Base-by-base conservation (phyloP, 208 protist species). In the Angomonas deanei region DNA sequence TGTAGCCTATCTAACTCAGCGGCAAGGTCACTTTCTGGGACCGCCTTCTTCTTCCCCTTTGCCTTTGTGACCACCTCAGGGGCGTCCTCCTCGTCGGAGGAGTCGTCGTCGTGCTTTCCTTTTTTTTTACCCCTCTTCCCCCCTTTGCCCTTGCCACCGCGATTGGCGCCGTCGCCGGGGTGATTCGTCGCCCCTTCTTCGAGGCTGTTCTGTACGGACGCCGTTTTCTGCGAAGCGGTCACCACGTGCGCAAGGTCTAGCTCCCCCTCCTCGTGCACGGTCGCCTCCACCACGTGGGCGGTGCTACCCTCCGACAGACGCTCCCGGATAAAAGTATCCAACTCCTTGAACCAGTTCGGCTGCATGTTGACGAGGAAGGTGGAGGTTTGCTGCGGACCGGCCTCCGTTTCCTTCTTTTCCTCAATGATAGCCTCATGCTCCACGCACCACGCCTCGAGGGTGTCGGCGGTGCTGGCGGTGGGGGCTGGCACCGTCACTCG, bases 321-420 rank as follows among this genome's bases (percentile, higher is more conserved):
- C 39, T 66, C 62, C 69, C 89, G 88, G 10, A 94, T 79, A 61
- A 91, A 91, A 36, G 23, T 68, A 36, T 92, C 88, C 46, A 92
- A 34, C 19, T 83, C 81, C 11, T 86, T 80, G 59, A 89, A 91
- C 3, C 89, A 68, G 61, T 85, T 70, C 3, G 88, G 88, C 63
- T 85, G 85, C 38, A 88, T 66, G 23, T 84, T 31, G 38, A 94
- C 39, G 11, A 94, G 59, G 13, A 89, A 50, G 0, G 87, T 83
- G 4, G 10, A n/a, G 15, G 19, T 19, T 34, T 32, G 33, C 47
- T 69, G 56, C 36, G 68, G 52, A 11, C 33, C 53, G 19, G 54
- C 48, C 17, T 63, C 27, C 23, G 56, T 49, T 15, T 60, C 33
- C 15, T 53, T 53, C 28, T 59, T 42, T 61, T 86, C 73, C 13